Base-by-base conservation (phyloP, 1,284 basidiomycete genomes). In the Austropuccinia psidii region DNA sequence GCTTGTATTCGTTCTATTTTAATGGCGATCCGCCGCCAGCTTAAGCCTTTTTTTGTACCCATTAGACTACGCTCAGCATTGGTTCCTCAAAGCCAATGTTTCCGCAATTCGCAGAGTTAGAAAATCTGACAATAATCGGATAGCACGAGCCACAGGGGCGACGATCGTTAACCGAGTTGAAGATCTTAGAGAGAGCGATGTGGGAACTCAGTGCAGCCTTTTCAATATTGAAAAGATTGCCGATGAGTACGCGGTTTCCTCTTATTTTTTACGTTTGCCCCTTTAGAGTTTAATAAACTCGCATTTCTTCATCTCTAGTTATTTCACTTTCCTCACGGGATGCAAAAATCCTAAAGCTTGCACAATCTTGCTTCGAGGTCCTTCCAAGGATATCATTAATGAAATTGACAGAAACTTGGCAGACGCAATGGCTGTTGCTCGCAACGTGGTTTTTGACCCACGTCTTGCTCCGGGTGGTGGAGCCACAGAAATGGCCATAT, bases 121-220 rank as follows among this genome's bases (percentile, higher is more conserved):
- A 79, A 98, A 99, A 82, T 94, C 93, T 8, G 95, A 99, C 83
- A 98, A 98, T 85, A 98, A 98, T 83, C 90, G 94, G 73, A 93
- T 98, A 77, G 95, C 95, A 0, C 89, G 96, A 54, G 94, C 93
- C 0, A 89, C 92, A 37, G 94, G 94, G 41, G 94, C 93, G 0
- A 97, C 93, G 29, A 97, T 98, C 80, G 91, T 98, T 76, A 98
- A 98, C 83, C 87, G 95, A 31, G 86, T 96, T 54, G 96, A 98
- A 79, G 95, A 98, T 81, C 84, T 99, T 31, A 87, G 93, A 29
- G 94, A 95, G 76, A 83, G 87, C 4, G 95, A 98, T 79, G 85
- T 98, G 69, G 96, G 95, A 19, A 95, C 92, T 0, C 83, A 88
- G 74, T 98, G 95, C 79, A 95, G 96, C 11, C 84, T 96, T 5